phyloP scores from a whole-genome alignment of 2,329 filamentous ascomycete species.

The Penicillium sp. region DNA sequence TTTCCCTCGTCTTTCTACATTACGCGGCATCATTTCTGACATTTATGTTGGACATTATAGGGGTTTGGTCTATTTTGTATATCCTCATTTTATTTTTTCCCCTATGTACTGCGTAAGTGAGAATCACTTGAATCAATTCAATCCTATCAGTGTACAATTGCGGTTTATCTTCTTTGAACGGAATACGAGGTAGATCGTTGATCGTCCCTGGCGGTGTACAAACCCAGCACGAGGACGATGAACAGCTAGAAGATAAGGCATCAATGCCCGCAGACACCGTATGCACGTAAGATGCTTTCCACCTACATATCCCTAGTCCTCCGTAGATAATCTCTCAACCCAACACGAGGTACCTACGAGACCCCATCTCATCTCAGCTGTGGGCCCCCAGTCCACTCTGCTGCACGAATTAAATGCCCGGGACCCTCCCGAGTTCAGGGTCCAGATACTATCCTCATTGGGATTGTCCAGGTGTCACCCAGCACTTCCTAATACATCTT shows the following conservation, averaged over 20 bases:
- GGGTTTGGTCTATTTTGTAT: neutral
- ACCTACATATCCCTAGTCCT: too few relatives aligned
- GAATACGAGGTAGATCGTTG: neutral
- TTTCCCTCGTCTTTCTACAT: neutral
- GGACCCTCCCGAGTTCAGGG: neutral
- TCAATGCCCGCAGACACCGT: too few relatives aligned
- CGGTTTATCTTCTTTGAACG: neutral
- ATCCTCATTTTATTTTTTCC: too few relatives aligned
- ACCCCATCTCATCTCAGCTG: conserved; percentile 1
- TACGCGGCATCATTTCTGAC: neutral
- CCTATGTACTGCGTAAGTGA: too few relatives aligned
- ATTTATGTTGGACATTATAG: neutral
- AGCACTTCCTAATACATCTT: too few relatives aligned
- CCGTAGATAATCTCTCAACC: neutral
- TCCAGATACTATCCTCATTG: neutral
- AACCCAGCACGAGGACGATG: neutral
- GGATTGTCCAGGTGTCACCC: neutral
- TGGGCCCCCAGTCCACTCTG: neutral
- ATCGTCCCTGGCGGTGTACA: conserved; percentile 5
- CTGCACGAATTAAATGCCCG: neutral
- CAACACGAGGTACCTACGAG: neutral
- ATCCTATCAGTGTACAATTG: neutral
- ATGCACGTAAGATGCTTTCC: neutral
- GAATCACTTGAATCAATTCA: neutral
- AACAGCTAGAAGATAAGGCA: neutral